These are phyloP conservation scores for Withania somnifera DNA, from an alignment of 305 asterid species.

Conservation along the genomic window DNA sequence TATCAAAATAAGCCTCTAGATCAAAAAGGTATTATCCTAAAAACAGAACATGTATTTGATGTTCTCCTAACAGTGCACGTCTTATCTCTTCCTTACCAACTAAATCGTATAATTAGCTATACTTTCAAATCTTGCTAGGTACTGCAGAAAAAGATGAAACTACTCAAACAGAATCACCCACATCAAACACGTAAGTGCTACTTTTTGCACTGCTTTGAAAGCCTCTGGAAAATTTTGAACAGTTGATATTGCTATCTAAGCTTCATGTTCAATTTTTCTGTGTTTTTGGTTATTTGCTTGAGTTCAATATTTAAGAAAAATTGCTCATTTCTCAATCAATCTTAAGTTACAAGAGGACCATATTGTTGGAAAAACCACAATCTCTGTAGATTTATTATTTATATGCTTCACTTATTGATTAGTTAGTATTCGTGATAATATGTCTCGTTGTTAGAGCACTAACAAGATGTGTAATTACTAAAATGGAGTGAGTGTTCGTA, in stretches of 20 bases:
- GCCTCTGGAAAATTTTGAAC: background rate
- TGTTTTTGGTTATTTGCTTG: background rate
- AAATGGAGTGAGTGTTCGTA: background rate
- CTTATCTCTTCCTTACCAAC: background rate
- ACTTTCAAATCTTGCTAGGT: background rate
- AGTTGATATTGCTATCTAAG: background rate
- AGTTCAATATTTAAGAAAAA: background rate
- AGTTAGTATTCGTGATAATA: background rate
- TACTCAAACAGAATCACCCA: background rate
- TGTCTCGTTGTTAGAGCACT: background rate
- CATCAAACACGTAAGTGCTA: constrained; percentile 2
- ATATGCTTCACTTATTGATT: background rate
- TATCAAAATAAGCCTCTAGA: constrained; percentile 1
- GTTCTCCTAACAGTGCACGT: background rate
- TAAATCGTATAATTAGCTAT: background rate
- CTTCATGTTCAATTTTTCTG: background rate
- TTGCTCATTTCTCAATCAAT: background rate
- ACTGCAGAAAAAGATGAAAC: background rate
- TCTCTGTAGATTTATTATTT: background rate
- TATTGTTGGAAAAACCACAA: background rate
- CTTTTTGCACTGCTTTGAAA: background rate
- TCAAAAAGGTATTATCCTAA: background rate
- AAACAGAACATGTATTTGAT: background rate
- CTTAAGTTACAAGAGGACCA: background rate
- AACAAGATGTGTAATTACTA: background rate